Base-by-base conservation (phyloP, 2,329 filamentous ascomycete genomes). In the Nemania diffusa region DNA sequence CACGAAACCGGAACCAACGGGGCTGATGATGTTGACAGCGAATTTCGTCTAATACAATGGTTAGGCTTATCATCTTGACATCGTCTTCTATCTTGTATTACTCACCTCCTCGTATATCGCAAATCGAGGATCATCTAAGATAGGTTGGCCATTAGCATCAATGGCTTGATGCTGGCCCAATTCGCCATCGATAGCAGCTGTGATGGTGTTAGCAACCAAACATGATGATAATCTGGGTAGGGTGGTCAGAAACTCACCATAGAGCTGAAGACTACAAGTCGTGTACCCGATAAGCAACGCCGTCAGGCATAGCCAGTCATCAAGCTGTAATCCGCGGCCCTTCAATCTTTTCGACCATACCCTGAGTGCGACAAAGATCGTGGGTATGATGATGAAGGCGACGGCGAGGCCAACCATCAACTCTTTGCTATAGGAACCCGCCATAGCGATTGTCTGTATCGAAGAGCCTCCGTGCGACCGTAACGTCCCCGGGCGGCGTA, bases 121-220 rank as follows among this genome's bases (percentile, higher is more conserved):
- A 55, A 73, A 71, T 50, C 70, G 64, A 7, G 69, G 69, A 42
- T 73, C 71, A 56, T 71, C 64, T 17, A 73, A 58, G 20, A 69
- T 64, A 24, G 69, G 65, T 29, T 61, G 20, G n/a, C 67, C 65
- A 44, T 73, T 62, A 4, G 65, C 61, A 13, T 62, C 69, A 9
- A 62, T 27, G 1, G 32, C 57, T 40, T 71, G 71, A 56, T 73
- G 71, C 32, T 72, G 70, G 27, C 71, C 71, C 2, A 73, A 48
- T 40, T 71, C 59, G 5, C 70, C 70, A 11, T 72, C 60, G 50
- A 70, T 59, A 11, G 70, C 70, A 46, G 70, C 70, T 65, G 62
- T 22, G 37, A n/a, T 5, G 22, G 32, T 5, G 37, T 37, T 8
- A 65, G 57, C 57, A 20, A 22, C 26, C 48, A 6, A 20, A 15